Evolutionary conservation across 495 filamentous ascomycete species (phyloP), one percentile per base, ranked within the genome.

Genomic region (Aspergillus incahuasiensis): DNA sequence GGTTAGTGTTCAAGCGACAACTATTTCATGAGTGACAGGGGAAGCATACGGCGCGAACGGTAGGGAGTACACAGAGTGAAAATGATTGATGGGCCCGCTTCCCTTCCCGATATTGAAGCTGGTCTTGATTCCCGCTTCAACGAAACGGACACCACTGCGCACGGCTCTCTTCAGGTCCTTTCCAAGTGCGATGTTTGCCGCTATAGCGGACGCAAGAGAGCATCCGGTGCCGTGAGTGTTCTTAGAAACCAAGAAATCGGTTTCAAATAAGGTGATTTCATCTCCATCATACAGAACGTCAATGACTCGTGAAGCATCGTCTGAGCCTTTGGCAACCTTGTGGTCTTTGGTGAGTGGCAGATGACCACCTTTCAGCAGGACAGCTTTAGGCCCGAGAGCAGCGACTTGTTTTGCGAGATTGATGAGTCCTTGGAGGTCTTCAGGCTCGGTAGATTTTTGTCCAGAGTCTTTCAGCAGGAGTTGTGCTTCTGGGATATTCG

Each of bases 151-250:
- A 2, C 85, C 91, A 32, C 72, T 71, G 53, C 78, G 80, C 19
- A 95, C 88, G 5, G 91, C 88, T 41, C 79, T 64, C 1, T 77
- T 66, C 34, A 92, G 67, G 30, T 73, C 67, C 24, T 78, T 79
- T 0, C 88, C 84, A 16, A 88, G 73, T 13, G 90, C 87, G 16
- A 97, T 74, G 60, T 95, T 92, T 16, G 85, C 90, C 11, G 92
- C 89, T 66, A 97, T 95, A 8, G 92, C 90, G 44, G 91, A 96
- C 49, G 94, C 94, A 51, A 98, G 81, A 13, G 91, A 94, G 63
- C 94, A 98, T 18, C 94, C 94, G 6, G 94, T 98, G 3, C 94
- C 94, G 69, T 98, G 94, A 2, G 94, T 98, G 58, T 94, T 91
- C 56, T 77, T 86, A 5, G 86, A 87, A 2, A 78, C 66, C 20